phyloP scores from a whole-genome alignment of 495 filamentous ascomycete genomes.

The Terfezia claveryi region DNA sequence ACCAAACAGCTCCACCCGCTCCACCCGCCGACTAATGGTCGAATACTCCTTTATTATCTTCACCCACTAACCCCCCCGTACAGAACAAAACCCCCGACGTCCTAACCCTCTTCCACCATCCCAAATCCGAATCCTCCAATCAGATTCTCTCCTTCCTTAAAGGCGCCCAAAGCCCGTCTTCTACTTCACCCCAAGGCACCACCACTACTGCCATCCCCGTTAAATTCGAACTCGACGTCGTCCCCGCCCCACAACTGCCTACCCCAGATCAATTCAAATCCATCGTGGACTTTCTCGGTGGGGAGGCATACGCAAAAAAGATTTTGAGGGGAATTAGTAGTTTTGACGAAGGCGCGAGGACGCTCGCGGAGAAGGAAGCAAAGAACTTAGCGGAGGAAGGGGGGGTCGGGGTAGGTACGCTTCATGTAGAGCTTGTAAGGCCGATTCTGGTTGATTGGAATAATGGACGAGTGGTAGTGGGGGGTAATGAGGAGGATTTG shows the following conservation, averaged over 20 bases:
- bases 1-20: not conserved
- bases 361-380: constrained; percentile 3
- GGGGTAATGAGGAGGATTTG: constrained; percentile 8
- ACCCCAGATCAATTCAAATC: constrained; percentile 66
- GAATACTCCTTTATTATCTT: not conserved
- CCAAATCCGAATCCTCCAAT: constrained; percentile 38
- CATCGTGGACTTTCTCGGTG: constrained; percentile 67
- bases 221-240: constrained; percentile 71
- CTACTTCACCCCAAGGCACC: constrained; percentile 37
- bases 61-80: not conserved
- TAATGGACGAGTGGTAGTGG: constrained; percentile 36
- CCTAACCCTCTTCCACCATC: constrained; percentile 86
- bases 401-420: constrained; percentile 7
- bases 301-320: constrained; percentile 45
- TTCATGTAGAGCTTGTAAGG: constrained; percentile 31
- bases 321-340: constrained; percentile 49
- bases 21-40: not conserved
- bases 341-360: constrained; percentile 12
- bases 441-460: constrained; percentile 89
- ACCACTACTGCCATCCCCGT: constrained; percentile 28
- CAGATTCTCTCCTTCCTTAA: constrained; percentile 53
- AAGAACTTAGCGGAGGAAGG: constrained; percentile 18
- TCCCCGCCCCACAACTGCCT: constrained; percentile 40
- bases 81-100: constrained; percentile 71
- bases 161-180: constrained; percentile 37